Conservation (phyloP, 2,329 filamentous ascomycete species). For the Sporothrix brunneoviolacea region DNA sequence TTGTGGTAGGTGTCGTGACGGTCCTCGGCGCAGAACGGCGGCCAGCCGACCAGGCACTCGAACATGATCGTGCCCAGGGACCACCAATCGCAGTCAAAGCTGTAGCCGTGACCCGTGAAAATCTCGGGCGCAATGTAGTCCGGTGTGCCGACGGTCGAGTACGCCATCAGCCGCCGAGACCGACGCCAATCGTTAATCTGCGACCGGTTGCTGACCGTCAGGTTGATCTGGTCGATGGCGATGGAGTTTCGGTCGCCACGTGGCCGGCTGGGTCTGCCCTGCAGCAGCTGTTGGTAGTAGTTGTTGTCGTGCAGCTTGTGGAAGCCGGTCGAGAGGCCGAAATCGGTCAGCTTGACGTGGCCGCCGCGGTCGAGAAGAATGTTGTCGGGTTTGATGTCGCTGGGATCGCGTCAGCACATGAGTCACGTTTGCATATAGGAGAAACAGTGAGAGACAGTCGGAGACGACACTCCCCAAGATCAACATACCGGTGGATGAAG, state of each 20-base stretch:
- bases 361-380: conserved; percentile 92
- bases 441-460: too few species aligned
- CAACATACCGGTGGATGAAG: conserved; percentile 80
- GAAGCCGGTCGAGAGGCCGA: conserved; percentile 94
- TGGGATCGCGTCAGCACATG: too few species aligned
- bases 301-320: conserved; percentile 97
- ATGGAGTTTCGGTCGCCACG: conserved; percentile 82
- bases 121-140: conserved; percentile 99
- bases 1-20: conserved; percentile 97
- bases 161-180: conserved; percentile 89
- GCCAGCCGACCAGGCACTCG: conserved; percentile 97
- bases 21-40: conserved; percentile 96
- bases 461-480: too few species aligned
- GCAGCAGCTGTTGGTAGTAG: conserved; percentile 94
- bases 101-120: conserved; percentile 93
- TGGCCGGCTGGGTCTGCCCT: conserved; percentile 64
- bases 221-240: conserved; percentile 93
- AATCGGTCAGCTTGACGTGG: conserved; percentile 97
- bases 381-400: conserved; percentile 99
- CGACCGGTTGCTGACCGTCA: conserved; percentile 94
- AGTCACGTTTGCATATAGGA: too few species aligned
- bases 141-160: conserved; percentile 95
- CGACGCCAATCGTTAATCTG: conserved; percentile 99
- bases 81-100: conserved; percentile 99
- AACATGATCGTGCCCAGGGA: conserved; percentile 99